Conservation (phyloP, 768 basidiomycete species). For the Russula lepida region DNA sequence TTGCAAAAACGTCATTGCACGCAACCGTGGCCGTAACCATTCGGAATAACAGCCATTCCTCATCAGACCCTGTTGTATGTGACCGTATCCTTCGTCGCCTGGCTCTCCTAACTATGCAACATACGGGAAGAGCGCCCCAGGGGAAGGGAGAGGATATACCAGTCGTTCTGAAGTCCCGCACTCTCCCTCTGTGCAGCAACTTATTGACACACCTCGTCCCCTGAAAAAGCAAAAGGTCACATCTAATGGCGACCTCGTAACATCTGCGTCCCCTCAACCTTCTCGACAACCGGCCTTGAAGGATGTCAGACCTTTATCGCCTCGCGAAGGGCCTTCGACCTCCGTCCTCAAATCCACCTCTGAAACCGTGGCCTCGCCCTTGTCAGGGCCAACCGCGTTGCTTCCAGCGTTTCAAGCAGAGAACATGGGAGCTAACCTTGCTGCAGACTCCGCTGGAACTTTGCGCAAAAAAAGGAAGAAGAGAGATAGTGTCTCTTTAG, state of each 20-base stretch:
- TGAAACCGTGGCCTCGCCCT: neutral
- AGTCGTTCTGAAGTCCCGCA: neutral
- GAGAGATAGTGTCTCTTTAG: neutral
- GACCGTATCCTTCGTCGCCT: no score
- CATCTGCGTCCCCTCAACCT: neutral
- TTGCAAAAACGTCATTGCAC: slow-evolving; percentile 31
- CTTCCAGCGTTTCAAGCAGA: neutral
- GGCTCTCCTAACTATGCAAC: neutral
- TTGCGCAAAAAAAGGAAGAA: neutral
- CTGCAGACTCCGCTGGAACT: neutral
- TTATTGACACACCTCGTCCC: neutral
- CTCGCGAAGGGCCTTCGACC: neutral
- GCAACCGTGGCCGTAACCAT: slow-evolving; percentile 14
- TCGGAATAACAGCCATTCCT: neutral
- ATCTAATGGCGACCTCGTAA: neutral
- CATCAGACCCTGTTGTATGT: neutral
- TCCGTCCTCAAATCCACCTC: neutral
- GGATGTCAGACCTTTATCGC: neutral
- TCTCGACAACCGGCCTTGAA: neutral
- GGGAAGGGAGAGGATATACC: neutral
- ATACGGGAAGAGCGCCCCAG: neutral
- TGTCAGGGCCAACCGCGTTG: neutral
- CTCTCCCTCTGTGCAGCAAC: neutral
- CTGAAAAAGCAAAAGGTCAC: slow-evolving; percentile 14
- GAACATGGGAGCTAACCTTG: neutral